Percentiles rank a stretch among this genome's conserved stretches.
Conservation (phyloP, 2,329 filamentous ascomycete species). For the Ascochyta clinopodiicola region DNA sequence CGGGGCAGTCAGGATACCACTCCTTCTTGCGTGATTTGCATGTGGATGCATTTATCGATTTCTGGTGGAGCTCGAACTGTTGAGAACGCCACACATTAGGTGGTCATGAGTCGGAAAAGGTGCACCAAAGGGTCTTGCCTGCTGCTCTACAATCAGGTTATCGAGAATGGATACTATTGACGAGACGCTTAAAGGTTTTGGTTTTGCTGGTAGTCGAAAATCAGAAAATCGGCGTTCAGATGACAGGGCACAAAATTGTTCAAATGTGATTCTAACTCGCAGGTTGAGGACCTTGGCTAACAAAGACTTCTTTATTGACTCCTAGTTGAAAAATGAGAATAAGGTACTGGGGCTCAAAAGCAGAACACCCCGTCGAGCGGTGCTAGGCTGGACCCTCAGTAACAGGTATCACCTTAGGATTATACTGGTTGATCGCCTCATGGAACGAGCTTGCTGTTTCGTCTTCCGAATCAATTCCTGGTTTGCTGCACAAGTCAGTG, state of each 20-base stretch:
- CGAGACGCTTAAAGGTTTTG: no score
- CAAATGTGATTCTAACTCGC: no score
- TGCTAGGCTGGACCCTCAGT: background rate
- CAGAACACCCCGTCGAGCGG: background rate
- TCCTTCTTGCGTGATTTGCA: background rate
- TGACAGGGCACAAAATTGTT: no score
- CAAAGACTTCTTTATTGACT: background rate
- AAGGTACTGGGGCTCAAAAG: background rate
- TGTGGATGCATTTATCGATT: background rate
- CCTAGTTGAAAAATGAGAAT: no score
- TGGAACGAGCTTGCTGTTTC: conserved; percentile 18
- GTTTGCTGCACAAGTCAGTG: background rate
- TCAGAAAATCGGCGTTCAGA: no score
- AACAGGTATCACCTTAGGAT: background rate
- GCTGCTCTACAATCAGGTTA: no score
- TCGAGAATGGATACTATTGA: no score
- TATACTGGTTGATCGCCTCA: background rate
- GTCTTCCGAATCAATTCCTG: background rate
- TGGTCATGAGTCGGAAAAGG: background rate
- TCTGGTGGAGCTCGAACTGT: background rate
- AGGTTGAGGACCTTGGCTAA: no score
- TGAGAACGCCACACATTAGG: background rate
- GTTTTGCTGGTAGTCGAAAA: no score
- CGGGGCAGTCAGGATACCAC: background rate
- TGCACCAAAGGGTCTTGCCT: background rate